Percentiles rank a stretch among this genome's conserved stretches.
These are phyloP conservation scores for Tetraselmis striata DNA, from an alignment of 139 green algal genomes.

Conservation along the genomic window DNA sequence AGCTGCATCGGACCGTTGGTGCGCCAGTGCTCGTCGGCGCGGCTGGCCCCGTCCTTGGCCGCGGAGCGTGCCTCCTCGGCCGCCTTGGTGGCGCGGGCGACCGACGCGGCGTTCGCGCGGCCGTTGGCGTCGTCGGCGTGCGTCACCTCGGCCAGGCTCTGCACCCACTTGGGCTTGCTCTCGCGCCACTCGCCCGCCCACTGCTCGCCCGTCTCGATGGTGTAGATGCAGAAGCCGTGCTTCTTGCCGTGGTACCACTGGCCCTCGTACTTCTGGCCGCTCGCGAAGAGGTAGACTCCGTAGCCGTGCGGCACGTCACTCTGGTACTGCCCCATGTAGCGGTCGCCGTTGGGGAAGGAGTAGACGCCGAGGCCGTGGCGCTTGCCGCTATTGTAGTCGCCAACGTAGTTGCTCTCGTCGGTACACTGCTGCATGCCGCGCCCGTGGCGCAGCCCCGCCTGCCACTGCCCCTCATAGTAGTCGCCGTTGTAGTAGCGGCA, in stretches of 20 bases:
- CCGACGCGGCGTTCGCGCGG: slow-evolving; percentile 5
- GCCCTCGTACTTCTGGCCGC: slow-evolving; percentile 58
- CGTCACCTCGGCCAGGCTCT: slow-evolving; percentile 31
- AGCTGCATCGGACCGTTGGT: slow-evolving; percentile 25
- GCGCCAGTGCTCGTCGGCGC: slow-evolving; percentile 32
- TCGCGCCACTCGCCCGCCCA: slow-evolving; percentile 46
- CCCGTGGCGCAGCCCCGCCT: neutral
- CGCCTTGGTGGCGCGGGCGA: slow-evolving; percentile 17
- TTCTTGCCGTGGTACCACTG: slow-evolving; percentile 61
- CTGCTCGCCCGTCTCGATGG: slow-evolving; percentile 38
- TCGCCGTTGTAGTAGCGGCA: slow-evolving; percentile 65
- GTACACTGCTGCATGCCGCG: slow-evolving; percentile 47
- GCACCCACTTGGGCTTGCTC: slow-evolving; percentile 51
- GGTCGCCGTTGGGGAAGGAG: slow-evolving; percentile 59
- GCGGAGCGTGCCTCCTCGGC: slow-evolving; percentile 3
- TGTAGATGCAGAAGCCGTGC: slow-evolving; percentile 64
- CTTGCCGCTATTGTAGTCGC: slow-evolving; percentile 55
- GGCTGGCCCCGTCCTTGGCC: neutral
- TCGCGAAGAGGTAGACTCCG: slow-evolving; percentile 26
- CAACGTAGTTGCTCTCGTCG: slow-evolving; percentile 62
- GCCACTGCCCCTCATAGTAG: slow-evolving; percentile 60
- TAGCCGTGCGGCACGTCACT: slow-evolving; percentile 18
- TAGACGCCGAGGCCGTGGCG: slow-evolving; percentile 60
- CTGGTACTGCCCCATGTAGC: slow-evolving; percentile 22
- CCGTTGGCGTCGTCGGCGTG: slow-evolving; percentile 14